Conservation (phyloP, 2,329 filamentous ascomycete species). For the Cladosporium sphaerospermum region DNA sequence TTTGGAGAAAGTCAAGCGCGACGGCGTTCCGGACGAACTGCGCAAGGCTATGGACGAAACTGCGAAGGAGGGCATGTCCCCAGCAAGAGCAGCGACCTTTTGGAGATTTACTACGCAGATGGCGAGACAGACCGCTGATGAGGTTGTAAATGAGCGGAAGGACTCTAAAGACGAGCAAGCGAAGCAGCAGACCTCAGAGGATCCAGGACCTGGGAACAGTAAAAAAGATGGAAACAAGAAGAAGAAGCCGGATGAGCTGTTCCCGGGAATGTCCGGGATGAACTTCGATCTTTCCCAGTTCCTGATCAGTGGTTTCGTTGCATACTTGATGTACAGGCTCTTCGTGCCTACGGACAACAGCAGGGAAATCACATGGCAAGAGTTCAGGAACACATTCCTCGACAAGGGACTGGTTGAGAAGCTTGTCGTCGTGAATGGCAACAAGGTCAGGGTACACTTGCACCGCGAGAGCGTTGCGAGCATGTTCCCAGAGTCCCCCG, state of each 20-base stretch:
- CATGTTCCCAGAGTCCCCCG: constrained; percentile 70
- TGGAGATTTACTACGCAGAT: constrained; percentile 52
- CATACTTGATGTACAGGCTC: constrained; percentile 57
- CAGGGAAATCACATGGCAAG: constrained; percentile 94
- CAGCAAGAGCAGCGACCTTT: constrained; percentile 58
- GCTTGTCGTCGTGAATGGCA: constrained; percentile 71
- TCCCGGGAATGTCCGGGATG: constrained; percentile 39
- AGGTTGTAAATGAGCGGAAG: constrained; percentile 27
- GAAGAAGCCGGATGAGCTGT: constrained; percentile 31
- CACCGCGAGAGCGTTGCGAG: constrained; percentile 66
- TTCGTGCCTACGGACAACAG: constrained; percentile 60
- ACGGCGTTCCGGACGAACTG: constrained; percentile 65
- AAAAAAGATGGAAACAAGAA: constrained; percentile 34
- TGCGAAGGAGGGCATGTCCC: constrained; percentile 47
- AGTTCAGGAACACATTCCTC: constrained; percentile 86
- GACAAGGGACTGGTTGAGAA: constrained; percentile 96
- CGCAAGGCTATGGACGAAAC: constrained; percentile 56
- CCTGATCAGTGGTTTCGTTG: constrained; percentile 52
- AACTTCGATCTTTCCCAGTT: constrained; percentile 52
- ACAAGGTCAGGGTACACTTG: constrained; percentile 71
- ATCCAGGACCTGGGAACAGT: constrained; percentile 38
- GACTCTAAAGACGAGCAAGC: constrained; percentile 20
- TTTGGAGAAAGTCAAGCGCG: constrained; percentile 56
- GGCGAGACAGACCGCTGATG: constrained; percentile 46
- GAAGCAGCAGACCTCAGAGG: constrained; percentile 41